phyloP scores from a whole-genome alignment of 345 rosid genomes.

The Bruguiera sexangula region DNA sequence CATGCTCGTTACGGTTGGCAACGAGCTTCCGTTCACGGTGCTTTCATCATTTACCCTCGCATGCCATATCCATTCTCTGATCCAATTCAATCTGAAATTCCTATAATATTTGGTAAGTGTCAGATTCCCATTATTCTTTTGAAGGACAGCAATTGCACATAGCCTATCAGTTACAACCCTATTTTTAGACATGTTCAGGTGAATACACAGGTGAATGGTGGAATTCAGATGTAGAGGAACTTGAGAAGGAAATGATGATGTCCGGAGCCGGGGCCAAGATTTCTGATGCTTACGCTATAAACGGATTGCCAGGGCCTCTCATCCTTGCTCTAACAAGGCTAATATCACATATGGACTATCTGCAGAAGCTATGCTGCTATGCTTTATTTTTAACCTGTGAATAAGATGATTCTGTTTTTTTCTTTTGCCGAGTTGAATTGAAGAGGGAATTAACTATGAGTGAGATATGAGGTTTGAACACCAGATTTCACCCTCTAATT shows the following conservation, averaged over 20 bases:
- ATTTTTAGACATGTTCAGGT: not conserved
- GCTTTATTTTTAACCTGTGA: too few species aligned
- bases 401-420: not conserved
- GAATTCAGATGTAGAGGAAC: conserved; percentile 47
- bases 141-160: not conserved
- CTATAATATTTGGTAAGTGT: conserved; percentile 49
- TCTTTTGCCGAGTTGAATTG: not conserved
- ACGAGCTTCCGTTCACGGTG: conserved; percentile 61
- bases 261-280: conserved; percentile 42
- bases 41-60: conserved; percentile 56
- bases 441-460: not conserved
- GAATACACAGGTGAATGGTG: conserved; percentile 66
- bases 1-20: conserved; percentile 69
- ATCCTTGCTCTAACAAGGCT: conserved; percentile 62
- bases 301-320: conserved; percentile 70
- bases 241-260: conserved; percentile 43
- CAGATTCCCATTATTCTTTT: not conserved
- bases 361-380: too few species aligned
- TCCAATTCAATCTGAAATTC: conserved; percentile 50
- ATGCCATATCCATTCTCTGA: conserved; percentile 46
- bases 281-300: conserved; percentile 63
- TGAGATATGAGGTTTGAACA: too few species aligned
- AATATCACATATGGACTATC: not conserved
- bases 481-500: too few species aligned
- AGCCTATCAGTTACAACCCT: not conserved